These are phyloP conservation scores for Brassica rapa DNA, from an alignment of 345 rosid genomes.

Conservation along the genomic window DNA sequence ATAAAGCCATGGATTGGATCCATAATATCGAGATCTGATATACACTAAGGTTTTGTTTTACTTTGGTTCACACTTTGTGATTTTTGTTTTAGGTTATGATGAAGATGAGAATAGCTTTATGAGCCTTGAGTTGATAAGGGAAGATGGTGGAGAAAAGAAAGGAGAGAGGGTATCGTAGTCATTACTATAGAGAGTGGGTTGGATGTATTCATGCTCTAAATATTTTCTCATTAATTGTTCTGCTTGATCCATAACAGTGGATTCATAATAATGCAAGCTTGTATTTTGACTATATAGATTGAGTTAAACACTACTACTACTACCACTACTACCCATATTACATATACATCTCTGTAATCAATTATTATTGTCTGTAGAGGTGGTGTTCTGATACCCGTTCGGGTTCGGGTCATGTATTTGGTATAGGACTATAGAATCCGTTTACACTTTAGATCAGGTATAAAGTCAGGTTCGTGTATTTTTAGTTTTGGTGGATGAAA, in stretches of 20 bases:
- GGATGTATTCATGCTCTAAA: constrained; percentile 8
- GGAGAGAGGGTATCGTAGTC: constrained; percentile 30
- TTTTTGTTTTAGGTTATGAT: constrained; percentile 29
- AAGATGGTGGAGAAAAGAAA: constrained; percentile 23
- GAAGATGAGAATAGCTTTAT: constrained; percentile 23
- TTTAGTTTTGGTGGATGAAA: background rate
- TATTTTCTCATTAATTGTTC: background rate
- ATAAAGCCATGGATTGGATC: constrained; percentile 59
- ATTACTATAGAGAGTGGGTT: constrained; percentile 20
- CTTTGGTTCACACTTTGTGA: background rate
- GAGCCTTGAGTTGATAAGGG: constrained; percentile 32
- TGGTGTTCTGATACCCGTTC: no score
- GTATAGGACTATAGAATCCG: no score
- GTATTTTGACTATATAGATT: constrained; percentile 11
- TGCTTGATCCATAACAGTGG: constrained; percentile 38
- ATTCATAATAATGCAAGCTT: constrained; percentile 26
- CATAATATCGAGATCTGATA: constrained; percentile 40
- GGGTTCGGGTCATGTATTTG: no score
- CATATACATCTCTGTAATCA: constrained; percentile 4
- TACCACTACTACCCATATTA: background rate
- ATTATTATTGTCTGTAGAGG: background rate
- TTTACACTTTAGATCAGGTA: no score
- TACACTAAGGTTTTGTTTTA: background rate
- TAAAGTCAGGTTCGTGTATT: no score
- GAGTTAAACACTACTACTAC: background rate